Evolutionary conservation across 2,329 filamentous ascomycete genomes (phyloP).

Genomic region (Fusarium sp.): DNA sequence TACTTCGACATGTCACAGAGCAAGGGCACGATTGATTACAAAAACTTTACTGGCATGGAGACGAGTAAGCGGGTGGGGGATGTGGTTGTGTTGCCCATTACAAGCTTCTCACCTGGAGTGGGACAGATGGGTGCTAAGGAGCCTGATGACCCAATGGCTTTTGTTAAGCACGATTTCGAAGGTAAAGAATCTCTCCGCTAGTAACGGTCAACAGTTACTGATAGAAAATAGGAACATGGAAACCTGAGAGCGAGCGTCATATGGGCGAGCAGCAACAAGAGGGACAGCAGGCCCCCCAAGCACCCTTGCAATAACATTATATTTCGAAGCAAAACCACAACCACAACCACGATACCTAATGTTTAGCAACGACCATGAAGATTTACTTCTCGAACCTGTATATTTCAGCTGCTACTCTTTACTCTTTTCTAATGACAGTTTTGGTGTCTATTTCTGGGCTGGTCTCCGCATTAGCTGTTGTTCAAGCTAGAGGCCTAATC

Average conservation of each 20-base stretch:
- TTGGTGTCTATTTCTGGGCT: slow-evolving; percentile 37
- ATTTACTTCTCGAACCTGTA: slow-evolving; percentile 47
- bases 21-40: slow-evolving; percentile 81
- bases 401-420: slow-evolving; percentile 45
- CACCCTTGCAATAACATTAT: slow-evolving; percentile 38
- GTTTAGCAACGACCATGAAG: slow-evolving; percentile 43
- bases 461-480: slow-evolving; percentile 38
- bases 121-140: slow-evolving; percentile 92
- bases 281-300: slow-evolving; percentile 40
- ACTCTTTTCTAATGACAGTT: slow-evolving; percentile 46
- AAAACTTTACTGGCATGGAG: slow-evolving; percentile 90
- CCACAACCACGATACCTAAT: slow-evolving; percentile 42
- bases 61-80: slow-evolving; percentile 89
- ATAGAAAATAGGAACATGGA: slow-evolving; percentile 73
- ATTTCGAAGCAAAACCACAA: slow-evolving; percentile 18
- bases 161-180: slow-evolving; percentile 97
- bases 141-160: slow-evolving; percentile 92
- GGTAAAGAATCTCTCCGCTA: slow-evolving; percentile 65
- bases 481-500: slow-evolving; percentile 8
- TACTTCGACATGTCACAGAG: slow-evolving; percentile 85
- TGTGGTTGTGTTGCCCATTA: slow-evolving; percentile 93
- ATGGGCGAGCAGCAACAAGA: slow-evolving; percentile 65
- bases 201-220: neutral
- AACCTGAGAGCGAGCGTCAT: slow-evolving; percentile 77
- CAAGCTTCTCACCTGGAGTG: slow-evolving; percentile 95